These are phyloP conservation scores for Mucor irregularis DNA, from an alignment of 371 early-diverging fungal genomes.

Conservation along the genomic window DNA sequence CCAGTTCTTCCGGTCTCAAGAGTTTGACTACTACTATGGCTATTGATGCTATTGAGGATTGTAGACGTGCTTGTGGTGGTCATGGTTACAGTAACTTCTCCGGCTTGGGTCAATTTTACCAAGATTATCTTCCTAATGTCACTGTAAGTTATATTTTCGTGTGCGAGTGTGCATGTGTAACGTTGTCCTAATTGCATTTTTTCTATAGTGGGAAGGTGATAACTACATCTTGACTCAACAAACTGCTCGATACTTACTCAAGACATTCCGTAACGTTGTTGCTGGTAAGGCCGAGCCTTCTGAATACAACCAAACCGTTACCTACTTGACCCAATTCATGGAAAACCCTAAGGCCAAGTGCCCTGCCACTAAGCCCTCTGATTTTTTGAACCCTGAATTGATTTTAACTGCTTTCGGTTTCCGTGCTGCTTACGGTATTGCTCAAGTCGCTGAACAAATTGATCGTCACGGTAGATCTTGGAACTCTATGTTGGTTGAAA, in stretches of 20 bases:
- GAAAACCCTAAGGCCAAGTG: conserved; percentile 56
- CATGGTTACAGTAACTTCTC: conserved; percentile 81
- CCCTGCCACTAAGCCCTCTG: conserved; percentile 40
- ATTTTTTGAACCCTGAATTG: conserved; percentile 60
- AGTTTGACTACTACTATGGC: conserved; percentile 75
- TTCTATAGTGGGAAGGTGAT: conserved; percentile 72
- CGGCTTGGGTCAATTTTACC: conserved; percentile 74
- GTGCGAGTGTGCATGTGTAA: background rate
- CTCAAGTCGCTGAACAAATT: conserved; percentile 56
- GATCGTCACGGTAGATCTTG: conserved; percentile 57
- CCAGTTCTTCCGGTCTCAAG: conserved; percentile 84
- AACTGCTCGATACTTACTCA: conserved; percentile 68
- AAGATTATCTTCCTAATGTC: conserved; percentile 61
- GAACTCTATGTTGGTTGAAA: conserved; percentile 71
- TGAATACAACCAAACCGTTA: conserved; percentile 55
- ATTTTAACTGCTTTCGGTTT: conserved; percentile 68
- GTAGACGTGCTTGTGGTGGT: conserved; percentile 76
- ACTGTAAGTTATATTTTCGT: conserved; percentile 35
- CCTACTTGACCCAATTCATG: conserved; percentile 54
- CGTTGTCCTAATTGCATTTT: no score
- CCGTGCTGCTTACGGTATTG: conserved; percentile 64
- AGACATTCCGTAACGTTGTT: conserved; percentile 52
- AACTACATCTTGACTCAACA: conserved; percentile 80
- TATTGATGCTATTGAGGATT: conserved; percentile 80
- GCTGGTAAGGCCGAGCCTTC: conserved; percentile 54